Evolutionary conservation across 2,329 filamentous ascomycete genomes (phyloP).

Genomic region (Lasiodiplodia hormozganensis): DNA sequence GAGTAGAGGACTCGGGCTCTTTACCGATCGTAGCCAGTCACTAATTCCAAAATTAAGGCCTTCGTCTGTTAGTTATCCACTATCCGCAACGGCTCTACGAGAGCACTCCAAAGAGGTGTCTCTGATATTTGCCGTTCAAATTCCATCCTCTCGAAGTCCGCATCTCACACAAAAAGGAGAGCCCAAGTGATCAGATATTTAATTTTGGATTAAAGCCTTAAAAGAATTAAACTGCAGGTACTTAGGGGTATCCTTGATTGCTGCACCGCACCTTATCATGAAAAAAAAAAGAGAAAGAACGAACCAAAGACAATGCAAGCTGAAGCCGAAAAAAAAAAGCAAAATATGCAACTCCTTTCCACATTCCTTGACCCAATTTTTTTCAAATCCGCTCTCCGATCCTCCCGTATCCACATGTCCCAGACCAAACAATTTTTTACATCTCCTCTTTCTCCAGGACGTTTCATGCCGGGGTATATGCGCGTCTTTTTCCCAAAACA

Average conservation of each 20-base stretch:
- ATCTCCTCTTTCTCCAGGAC: background rate
- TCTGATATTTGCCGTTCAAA: no score
- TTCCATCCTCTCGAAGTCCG: background rate
- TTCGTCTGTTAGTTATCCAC: no score
- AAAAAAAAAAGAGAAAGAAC: background rate
- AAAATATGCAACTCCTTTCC: background rate
- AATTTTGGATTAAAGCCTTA: background rate
- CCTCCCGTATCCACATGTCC: background rate
- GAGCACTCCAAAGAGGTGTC: no score
- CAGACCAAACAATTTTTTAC: background rate
- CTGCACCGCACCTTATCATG: background rate
- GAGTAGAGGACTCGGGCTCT: no score
- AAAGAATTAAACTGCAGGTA: background rate
- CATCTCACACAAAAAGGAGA: background rate
- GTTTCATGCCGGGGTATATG: background rate
- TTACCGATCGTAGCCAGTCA: no score
- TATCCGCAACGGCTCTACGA: no score
- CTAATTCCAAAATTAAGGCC: no score
- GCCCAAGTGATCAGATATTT: background rate
- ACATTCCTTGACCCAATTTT: background rate
- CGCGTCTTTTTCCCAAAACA: background rate
- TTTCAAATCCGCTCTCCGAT: background rate
- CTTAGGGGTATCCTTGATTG: constrained; percentile 9
- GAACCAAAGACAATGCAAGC: background rate
- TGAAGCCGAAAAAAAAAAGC: background rate